phyloP scores from a whole-genome alignment of 2,329 filamentous ascomycete genomes.

The Ilyonectria robusta region DNA sequence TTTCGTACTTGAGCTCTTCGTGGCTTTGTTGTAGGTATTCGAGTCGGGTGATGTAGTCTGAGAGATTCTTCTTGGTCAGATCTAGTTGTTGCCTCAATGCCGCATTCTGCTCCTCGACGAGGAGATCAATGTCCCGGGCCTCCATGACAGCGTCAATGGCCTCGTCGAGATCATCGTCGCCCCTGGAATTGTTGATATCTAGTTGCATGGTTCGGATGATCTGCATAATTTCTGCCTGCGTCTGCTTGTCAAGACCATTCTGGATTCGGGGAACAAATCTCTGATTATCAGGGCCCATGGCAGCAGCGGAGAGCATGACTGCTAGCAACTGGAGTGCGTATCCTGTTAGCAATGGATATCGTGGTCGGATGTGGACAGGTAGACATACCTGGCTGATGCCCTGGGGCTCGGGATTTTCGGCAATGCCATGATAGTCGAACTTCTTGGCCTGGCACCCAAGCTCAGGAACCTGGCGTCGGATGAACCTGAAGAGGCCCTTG shows the following conservation, averaged over 20 bases:
- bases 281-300: conserved; percentile 70
- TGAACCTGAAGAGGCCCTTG: conserved; percentile 68
- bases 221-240: conserved; percentile 62
- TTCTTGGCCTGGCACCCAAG: conserved; percentile 67
- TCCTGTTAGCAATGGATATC: conserved; percentile 40
- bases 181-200: conserved; percentile 53
- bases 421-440: conserved; percentile 71
- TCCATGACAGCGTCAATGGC: conserved; percentile 58
- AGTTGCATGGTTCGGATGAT: conserved; percentile 60
- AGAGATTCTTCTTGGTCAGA: conserved; percentile 68
- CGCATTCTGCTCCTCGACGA: conserved; percentile 70
- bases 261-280: conserved; percentile 66
- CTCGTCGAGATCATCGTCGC: conserved; percentile 57
- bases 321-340: conserved; percentile 69
- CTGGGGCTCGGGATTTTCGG: conserved; percentile 68
- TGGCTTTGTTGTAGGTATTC: conserved; percentile 74
- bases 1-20: conserved; percentile 75
- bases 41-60: conserved; percentile 71
- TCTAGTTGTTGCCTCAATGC: conserved; percentile 66
- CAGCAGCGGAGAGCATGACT: conserved; percentile 72
- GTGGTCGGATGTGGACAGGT: conserved; percentile 30
- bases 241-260: conserved; percentile 57
- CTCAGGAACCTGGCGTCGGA: conserved; percentile 66
- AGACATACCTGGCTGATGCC: conserved; percentile 65
- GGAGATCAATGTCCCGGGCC: conserved; percentile 67